These are phyloP conservation scores for Exophiala sideris DNA, from an alignment of 2,329 filamentous ascomycete species.

Conservation along the genomic window DNA sequence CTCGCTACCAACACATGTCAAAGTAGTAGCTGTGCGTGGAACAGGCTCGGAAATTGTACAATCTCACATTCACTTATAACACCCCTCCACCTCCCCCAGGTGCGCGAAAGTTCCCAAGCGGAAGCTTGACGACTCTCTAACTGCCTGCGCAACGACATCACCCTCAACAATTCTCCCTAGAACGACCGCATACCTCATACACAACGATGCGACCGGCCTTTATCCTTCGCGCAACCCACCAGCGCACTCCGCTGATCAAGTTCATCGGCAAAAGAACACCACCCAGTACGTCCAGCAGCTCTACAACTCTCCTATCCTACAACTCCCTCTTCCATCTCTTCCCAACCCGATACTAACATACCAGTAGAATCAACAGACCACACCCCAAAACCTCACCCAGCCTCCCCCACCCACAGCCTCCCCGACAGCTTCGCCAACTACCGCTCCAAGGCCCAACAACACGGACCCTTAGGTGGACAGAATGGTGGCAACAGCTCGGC, in stretches of 20 bases:
- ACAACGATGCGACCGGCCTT: constrained; percentile 40
- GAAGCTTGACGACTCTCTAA: neutral
- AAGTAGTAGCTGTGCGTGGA: too few relatives aligned
- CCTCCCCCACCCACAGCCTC: constrained; percentile 60
- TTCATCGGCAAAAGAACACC: constrained; percentile 48
- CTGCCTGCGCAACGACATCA: constrained; percentile 5
- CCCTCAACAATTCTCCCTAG: constrained; percentile 10
- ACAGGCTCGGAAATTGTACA: too few relatives aligned
- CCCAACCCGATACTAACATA: neutral
- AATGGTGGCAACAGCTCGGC: constrained; percentile 31
- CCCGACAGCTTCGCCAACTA: constrained; percentile 54
- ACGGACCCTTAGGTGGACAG: constrained; percentile 54
- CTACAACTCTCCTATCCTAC: constrained; percentile 3
- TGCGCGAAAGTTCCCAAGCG: too few relatives aligned
- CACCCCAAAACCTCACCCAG: constrained; percentile 59
- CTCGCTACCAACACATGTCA: too few relatives aligned
- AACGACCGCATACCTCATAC: constrained; percentile 18
- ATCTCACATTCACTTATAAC: too few relatives aligned
- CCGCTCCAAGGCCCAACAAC: constrained; percentile 61
- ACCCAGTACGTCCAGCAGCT: constrained; percentile 37
- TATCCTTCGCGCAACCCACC: constrained; percentile 38
- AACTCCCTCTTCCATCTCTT: neutral
- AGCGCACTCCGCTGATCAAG: constrained; percentile 48
- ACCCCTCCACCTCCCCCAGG: too few relatives aligned
- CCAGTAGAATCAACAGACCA: constrained; percentile 46